Evolutionary conservation across 2,329 filamentous ascomycete species (phyloP), one percentile per base, ranked within the genome.

Genomic region (Ceratocystis eucalypticola): DNA sequence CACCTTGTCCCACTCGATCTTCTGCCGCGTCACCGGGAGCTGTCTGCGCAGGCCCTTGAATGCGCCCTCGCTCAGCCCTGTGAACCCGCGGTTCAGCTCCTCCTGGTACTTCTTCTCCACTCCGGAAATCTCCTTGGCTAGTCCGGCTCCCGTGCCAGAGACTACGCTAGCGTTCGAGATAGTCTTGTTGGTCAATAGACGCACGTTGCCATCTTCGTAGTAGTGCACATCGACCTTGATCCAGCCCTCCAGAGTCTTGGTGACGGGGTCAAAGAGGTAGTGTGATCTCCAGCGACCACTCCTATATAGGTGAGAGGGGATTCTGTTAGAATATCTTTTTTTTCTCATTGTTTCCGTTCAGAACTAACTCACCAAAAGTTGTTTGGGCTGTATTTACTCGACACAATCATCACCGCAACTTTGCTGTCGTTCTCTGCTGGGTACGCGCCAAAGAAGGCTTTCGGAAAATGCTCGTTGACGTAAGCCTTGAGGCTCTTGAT

Each of bases 1-100:
- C 70, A 99, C 90, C 80, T 96, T 96, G 76, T 99, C 93, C 94
- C 94, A 99, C 78, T 99, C 94, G 71, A 99, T 93, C 83, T 96
- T 96, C 80, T 99, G 94, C 74, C 94, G 86, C 69, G 94, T 99
- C 68, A 99, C 91, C 0, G 94, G 94, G 74, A 99, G 79, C 78
- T 97, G 94, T 77, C 94, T 85, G 73, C 94, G 85, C 75, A 99
- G 77, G 1, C 87, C 85, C 83, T 97, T 99, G 79, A 99, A 99
- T 0, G 91, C 90, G 8, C 92, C 93, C 78, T 99, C 94, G 73
- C 91, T 94, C 74, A 99, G 79, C 70, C 82, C 88, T 15, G 86
- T 86, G 75, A 99, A 97, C 17, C 91, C 91, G 74, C 85, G 84
- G 79, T 97, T 99, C 71, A 99, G 79, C 74, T 96, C 91, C 75